Base-by-base conservation (phyloP, 441 rosid species). In the Brassica hybrid region DNA sequence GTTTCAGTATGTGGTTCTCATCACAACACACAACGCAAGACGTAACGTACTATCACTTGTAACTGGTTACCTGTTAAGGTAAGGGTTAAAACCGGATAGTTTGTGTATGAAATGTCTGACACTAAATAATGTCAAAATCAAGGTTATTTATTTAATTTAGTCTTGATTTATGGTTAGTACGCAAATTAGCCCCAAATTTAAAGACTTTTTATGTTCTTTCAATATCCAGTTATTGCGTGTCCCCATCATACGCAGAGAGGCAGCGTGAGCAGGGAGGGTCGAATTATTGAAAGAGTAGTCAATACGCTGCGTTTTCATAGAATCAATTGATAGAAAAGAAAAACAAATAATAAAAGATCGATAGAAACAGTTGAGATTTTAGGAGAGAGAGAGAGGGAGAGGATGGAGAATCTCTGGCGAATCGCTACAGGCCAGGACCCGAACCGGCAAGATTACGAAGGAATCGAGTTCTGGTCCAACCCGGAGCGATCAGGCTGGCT, bases 401-500 rank as follows among this genome's bases (percentile, higher is more conserved):
- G 12, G 34, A 89, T 90, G 94, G 89, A 88, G 88, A 79, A 74
- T 72, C 73, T 90, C 8, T 90, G 92, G 94, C 91, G 90, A 57
- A 77, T 84, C 36, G 89, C 87, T 50, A 88, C 92, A 43, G 86
- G 88, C 21, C 94, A 90, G 76, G 91, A 84, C 68, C 94, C 92
- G 48, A 85, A 75, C 62, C 91, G 86, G 48, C 88, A 86, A 0
- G 92, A 88, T 41, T 88, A 88, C 85, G 75, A 74, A 27, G 90
- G 89, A 5, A 45, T 88, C 78, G 87, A 88, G 73, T 88, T 83
- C 79, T 90, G 95, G 93, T 75, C 86, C 0, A 23, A 83, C 58
- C 93, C 93, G 0, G 93, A 90, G 57, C 87, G 93, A 59, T 66
- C 88, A 8, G 93, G 95, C 0, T 90, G 95, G 93, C 81, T 90